Conservation (phyloP, 169 alveolate genomes). For the Eimeria falciformis region DNA sequence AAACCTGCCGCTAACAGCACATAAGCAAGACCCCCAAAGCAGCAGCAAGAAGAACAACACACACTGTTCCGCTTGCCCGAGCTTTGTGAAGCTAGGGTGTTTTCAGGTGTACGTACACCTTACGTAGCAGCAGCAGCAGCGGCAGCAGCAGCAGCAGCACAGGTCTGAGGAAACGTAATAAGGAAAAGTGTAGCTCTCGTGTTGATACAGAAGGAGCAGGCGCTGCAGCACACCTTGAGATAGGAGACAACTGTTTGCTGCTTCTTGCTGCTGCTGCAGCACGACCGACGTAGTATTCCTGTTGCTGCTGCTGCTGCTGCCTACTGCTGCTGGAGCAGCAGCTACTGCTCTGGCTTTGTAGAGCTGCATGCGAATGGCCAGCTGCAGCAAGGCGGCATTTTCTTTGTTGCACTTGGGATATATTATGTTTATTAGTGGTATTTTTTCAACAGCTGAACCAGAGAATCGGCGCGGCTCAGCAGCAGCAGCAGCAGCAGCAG, state of each 20-base stretch:
- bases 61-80: background rate
- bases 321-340: background rate
- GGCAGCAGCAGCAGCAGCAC: conserved; percentile 24
- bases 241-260: background rate
- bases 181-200: background rate
- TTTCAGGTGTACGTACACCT: too few species aligned
- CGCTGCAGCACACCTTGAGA: background rate
- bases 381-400: too few species aligned
- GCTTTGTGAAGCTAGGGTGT: too few species aligned
- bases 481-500: too few species aligned
- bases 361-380: too few species aligned
- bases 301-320: too few species aligned
- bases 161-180: background rate
- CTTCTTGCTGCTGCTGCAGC: conserved; percentile 28
- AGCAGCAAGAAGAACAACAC: background rate
- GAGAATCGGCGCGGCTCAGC: too few species aligned
- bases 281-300: too few species aligned
- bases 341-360: too few species aligned
- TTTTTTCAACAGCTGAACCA: too few species aligned
- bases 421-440: too few species aligned
- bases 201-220: background rate
- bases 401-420: too few species aligned
- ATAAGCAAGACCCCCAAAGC: background rate
- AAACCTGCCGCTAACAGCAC: background rate
- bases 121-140: background rate